Evolutionary conservation across 345 rosid genomes (phyloP), one percentile per base, ranked within the genome.

Genomic region (Acer yangbiense): DNA sequence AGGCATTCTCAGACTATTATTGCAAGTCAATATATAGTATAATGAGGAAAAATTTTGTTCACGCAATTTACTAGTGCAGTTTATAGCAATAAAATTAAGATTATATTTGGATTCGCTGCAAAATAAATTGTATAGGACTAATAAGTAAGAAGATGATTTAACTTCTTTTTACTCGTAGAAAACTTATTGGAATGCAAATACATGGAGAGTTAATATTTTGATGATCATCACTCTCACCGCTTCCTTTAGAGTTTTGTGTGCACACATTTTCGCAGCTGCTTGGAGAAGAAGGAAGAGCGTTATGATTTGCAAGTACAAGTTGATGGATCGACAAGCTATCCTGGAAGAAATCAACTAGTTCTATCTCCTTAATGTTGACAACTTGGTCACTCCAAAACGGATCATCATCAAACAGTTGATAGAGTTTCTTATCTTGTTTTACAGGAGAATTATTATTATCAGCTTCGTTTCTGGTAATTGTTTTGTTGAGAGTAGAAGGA

Each of bases 321-420:
- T 64, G 71, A 32, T 70, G 21, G 14, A 29, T 46, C 83, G 71
- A 69, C 14, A 3, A 8, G 67, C 68, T 70, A 39, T 78, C 80
- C 18, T 71, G 76, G 5, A 81, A 29, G 57, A 75, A 78, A 10
- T 71, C 78, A 2, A 39, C 62, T 39, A 75, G 68, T 44, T 64
- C 75, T 35, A 41, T 75, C 71, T 75, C 73, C 9, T 58, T 16
- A 50, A 18, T 64, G 18, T 17, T 2, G 73, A 11, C n/a, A 39
- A 57, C 48, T 61, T 60, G 76, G 69, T 62, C 68, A 20, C 16
- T 80, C 73, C 68, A 60, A 18, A 61, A 80, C 1, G 71, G 73
- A 32, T 82, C 81, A 13, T 82, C 81, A 13, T 54, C 54, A 17
- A 71, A 41, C 63, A 73, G 65, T 67, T 74, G 54, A 50, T 35